phyloP scores from a whole-genome alignment of 345 rosid species.

The Eucalyptus erythrocorys region DNA sequence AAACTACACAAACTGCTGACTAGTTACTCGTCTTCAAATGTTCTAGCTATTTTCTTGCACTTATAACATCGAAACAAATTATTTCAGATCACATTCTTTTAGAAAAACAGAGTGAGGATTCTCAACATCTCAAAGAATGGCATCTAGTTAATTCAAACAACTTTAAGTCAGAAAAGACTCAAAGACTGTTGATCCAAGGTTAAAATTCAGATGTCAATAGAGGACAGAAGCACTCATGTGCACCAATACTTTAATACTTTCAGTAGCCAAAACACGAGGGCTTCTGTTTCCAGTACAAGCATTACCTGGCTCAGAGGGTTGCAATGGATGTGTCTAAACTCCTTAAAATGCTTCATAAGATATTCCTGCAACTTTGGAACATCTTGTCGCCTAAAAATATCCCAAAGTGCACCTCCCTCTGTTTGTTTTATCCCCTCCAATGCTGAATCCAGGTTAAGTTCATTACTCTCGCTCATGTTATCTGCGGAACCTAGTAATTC shows the following conservation, averaged over 20 bases:
- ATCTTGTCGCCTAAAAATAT: constrained; percentile 36
- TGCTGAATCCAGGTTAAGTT: background rate
- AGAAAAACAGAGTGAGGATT: background rate
- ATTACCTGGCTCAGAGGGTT: constrained; percentile 18
- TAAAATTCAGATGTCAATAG: background rate
- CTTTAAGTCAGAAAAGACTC: background rate
- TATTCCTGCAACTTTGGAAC: constrained; percentile 32
- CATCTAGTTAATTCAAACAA: background rate
- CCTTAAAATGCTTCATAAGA: constrained; percentile 19
- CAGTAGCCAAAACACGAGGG: background rate
- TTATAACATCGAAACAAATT: background rate
- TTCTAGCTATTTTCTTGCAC: background rate
- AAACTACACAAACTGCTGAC: background rate
- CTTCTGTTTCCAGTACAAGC: background rate
- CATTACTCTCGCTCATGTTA: background rate
- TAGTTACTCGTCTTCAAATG: background rate
- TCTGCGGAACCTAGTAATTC: background rate
- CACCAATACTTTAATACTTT: background rate
- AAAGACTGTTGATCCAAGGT: background rate
- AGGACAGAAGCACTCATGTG: background rate
- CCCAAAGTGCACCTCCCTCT: constrained; percentile 42
- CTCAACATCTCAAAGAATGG: background rate
- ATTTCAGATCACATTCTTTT: background rate
- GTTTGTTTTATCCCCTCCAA: background rate
- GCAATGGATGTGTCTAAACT: constrained; percentile 30